Base-by-base conservation (phyloP, 1,284 basidiomycete genomes). In the Earliella scabrosa region DNA sequence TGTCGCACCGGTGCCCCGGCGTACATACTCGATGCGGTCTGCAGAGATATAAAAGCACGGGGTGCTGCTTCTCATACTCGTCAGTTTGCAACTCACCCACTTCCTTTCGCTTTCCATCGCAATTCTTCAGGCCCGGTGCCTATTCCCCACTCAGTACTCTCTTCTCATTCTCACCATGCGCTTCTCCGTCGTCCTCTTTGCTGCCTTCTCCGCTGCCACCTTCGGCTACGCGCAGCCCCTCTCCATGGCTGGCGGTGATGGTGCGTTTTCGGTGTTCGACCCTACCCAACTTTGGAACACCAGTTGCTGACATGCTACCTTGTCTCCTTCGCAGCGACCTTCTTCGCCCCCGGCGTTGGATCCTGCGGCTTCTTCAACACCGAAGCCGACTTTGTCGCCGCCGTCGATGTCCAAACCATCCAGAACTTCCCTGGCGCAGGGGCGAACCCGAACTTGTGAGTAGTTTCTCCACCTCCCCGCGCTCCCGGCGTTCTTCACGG, bases 351-450 rank as follows among this genome's bases (percentile, higher is more conserved):
- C n/a, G 60, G 63, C 31, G 45, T 60, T 35, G 63, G 63, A 24
- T 47, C 63, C 4, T 64, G 62, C 52, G 62, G 62, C 9, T 45
- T 54, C 44, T 43, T 41, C 49, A 63, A 63, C 57, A 57, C 59
- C 45, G 62, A 59, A 21, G 38, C 49, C 41, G 62, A 63, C 56
- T 59, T 64, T 49, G 56, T 64, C 44, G 63, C 56, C 45, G 63
- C 63, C 36, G 41, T 64, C 29, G 54, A 58, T 27, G 41, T 51
- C 26, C 39, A 36, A 40, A 56, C 57, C 24, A 59, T 64, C 44
- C 47, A 55, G 45, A 47, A 24, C 47, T 64, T 62, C 63, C 63
- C 60, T 18, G 61, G 60, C 18, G 56, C 58, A 18, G 46, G 41
- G 20, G 56, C 52, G 11, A 60, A 63, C 58, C 63, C 63, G 31